Evolutionary conservation across 1,284 basidiomycete genomes (phyloP).

Genomic region (Trametes sp.): DNA sequence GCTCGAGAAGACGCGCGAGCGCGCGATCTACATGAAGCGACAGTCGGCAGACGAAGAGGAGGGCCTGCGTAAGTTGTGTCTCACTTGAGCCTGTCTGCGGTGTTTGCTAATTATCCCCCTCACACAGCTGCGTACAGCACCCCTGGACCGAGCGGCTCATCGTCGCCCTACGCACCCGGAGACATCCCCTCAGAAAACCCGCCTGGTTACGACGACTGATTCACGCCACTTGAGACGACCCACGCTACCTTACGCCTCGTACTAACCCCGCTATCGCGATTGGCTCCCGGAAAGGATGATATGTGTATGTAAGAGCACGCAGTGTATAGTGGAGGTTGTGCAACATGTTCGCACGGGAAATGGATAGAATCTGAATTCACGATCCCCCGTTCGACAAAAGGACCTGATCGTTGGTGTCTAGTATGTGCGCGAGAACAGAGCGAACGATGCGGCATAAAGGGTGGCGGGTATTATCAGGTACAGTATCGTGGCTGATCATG

Average conservation of each 20-base stretch:
- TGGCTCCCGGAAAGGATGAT: not conserved
- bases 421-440: not conserved
- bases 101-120: not conserved
- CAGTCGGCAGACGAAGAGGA: slow-evolving; percentile 62
- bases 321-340: not conserved
- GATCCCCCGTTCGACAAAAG: no score
- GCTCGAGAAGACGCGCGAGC: slow-evolving; percentile 78
- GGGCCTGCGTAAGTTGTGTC: slow-evolving; percentile 59
- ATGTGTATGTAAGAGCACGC: not conserved
- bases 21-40: slow-evolving; percentile 75
- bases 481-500: not conserved
- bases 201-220: slow-evolving; percentile 64
- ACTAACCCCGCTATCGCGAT: not conserved
- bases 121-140: slow-evolving; percentile 26
- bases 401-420: no score
- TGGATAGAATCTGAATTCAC: not conserved
- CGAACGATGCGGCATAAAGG: not conserved
- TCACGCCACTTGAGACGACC: not conserved
- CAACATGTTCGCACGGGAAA: not conserved
- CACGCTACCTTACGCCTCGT: not conserved
- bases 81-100: not conserved
- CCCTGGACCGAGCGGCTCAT: slow-evolving; percentile 53
- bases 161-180: slow-evolving; percentile 44
- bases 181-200: slow-evolving; percentile 59
- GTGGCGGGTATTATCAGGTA: not conserved